Evolutionary conservation across 2,329 filamentous ascomycete species (phyloP).

Genomic region (Tympanopsis confertula): DNA sequence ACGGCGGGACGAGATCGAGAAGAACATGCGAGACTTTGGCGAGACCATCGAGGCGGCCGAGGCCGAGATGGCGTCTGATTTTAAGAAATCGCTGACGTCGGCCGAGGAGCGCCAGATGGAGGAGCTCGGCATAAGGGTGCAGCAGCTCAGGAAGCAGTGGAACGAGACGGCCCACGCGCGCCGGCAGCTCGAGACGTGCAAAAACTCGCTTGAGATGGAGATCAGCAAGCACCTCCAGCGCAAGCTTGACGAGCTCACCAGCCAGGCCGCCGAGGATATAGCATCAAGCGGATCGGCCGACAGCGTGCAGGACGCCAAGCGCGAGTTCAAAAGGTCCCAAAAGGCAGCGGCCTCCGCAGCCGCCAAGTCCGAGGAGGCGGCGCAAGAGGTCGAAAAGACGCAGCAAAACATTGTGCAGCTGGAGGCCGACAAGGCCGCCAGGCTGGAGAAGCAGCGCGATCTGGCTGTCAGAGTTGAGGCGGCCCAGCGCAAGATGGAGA

Average conservation of each 20-base stretch:
- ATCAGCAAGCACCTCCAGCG: conserved; percentile 80
- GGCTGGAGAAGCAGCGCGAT: conserved; percentile 49
- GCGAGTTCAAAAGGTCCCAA: conserved; percentile 69
- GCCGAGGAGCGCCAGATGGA: conserved; percentile 75
- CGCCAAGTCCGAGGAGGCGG: conserved; percentile 61
- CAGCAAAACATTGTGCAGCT: conserved; percentile 21
- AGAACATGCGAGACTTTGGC: conserved; percentile 63
- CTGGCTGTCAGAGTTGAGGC: conserved; percentile 69
- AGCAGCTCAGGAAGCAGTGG: conserved; percentile 66
- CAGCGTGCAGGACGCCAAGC: conserved; percentile 65
- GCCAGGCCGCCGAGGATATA: conserved; percentile 62
- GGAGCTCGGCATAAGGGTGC: conserved; percentile 53
- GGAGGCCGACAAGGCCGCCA: conserved; percentile 14
- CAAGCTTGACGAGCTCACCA: conserved; percentile 74
- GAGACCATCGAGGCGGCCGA: conserved; percentile 69
- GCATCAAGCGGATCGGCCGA: conserved; percentile 47
- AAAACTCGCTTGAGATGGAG: conserved; percentile 75
- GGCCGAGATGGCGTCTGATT: conserved; percentile 71
- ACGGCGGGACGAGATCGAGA: conserved; percentile 58
- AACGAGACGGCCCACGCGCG: conserved; percentile 63
- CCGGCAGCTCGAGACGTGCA: conserved; percentile 67
- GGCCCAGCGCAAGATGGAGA: conserved; percentile 82
- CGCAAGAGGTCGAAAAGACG: conserved; percentile 53
- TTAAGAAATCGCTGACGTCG: conserved; percentile 76
- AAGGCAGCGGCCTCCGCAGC: conserved; percentile 58